Evolutionary conservation across 306 rosid species (phyloP), one percentile per base, ranked within the genome.

Genomic region (Neltuma alba): DNA sequence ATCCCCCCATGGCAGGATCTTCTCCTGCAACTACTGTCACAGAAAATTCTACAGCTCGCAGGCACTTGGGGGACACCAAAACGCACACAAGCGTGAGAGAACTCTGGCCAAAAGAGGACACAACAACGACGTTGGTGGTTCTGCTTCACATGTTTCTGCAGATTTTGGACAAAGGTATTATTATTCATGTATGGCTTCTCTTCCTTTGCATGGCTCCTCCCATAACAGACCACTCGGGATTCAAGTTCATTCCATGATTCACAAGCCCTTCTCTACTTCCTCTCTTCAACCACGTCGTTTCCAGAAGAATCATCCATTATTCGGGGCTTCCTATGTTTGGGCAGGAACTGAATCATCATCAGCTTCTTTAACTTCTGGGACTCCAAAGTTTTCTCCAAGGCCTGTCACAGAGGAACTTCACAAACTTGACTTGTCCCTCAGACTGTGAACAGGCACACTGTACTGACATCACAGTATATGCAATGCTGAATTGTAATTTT

Each of bases 41-140:
- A 89, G 98, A 67, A 92, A 92, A 79, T 94, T 94, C 61, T 92
- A 92, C 80, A 92, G 97, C 33, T 94, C 98, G 3, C 98, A 92
- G 78, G 98, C 98, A 41, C 98, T 94, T 37, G 98, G 98, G 5
- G 98, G 98, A 6, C 98, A 94, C 85, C 98, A 94, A 70, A 94
- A 94, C 82, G 97, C 98, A 15, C 98, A 94, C 38, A 94, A 94
- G 54, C 80, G 98, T n/a, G 97, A 94, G 83, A 86, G 98, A 68
- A 94, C 87, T 15, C 76, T 94, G 4, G 94, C 89, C 0, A 94
- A 92, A 71, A 91, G 92, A 78, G 86, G 90, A n/a, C 87, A 79
- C 61, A 86, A 31, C 41, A 62, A 62, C 60, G 9, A n/a, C 16
- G 27, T 52, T 52, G 27, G 28, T n/a, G 20, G 9, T 33, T 79